Base-by-base conservation (phyloP, 106 monocot genomes). In the Gastrodia elata region DNA sequence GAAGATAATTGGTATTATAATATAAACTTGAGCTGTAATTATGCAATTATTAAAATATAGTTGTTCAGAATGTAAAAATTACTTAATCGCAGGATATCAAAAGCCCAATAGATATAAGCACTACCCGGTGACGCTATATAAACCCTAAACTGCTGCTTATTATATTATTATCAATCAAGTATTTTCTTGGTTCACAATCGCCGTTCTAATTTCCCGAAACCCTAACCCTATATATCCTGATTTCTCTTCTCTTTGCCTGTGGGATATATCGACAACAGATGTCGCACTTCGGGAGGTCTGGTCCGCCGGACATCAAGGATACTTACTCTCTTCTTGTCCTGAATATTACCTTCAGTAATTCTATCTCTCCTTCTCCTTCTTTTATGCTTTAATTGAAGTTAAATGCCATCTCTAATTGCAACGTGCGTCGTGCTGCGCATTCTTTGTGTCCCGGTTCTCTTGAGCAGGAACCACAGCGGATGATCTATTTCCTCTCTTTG, bases 251-350 rank as follows among this genome's bases (percentile, higher is more conserved):
- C 36, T 37, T 67, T n/a, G 0, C 13, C 5, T 8, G 26, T 15
- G 25, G 38, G 40, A 69, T n/a, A n/a, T n/a, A n/a, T n/a, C n/a
- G n/a, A n/a, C n/a, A n/a, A n/a, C n/a, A n/a, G n/a, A 94, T 94
- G 94, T 94, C 94, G 81, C 94, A 91, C 81, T 91, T 94, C 71
- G 94, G 94, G 0, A 71, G 94, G 77, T 88, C 91, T 24, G 94
- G 91, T 16, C 94, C 94, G 55, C 94, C 94, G 52, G 88, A 88
- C 74, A 94, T 91, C 85, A 87, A 20, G 55, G 94, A 94, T 76
- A 88, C 88, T 42, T 88, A 78, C 79, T 91, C 86, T 8, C 88
- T 85, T 65, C 87, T 90, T 71, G 94, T 91, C 57, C 88, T 94
- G 68, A 91, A 92, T 84, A 87, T 92, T 82, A 84, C 84, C 68